Base-by-base conservation (phyloP, 164 flowering plant genomes). In the Tinospora cordifolia region DNA sequence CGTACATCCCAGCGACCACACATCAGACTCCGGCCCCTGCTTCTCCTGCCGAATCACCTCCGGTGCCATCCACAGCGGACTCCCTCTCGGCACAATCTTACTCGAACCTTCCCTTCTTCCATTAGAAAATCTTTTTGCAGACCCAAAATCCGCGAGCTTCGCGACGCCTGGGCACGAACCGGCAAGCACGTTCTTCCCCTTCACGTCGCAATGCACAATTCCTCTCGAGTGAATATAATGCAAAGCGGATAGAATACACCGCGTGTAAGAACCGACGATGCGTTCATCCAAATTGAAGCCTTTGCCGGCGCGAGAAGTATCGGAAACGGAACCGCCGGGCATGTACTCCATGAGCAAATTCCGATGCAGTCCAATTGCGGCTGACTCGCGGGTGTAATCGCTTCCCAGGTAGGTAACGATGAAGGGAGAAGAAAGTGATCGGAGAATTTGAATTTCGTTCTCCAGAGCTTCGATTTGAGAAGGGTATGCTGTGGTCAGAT, bases 21-120 rank as follows among this genome's bases (percentile, higher is more conserved):
- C 83, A 66, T 91, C 96, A 7, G 88, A 79, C 63, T 80, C 89
- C 66, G 84, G 81, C 14, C 88, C 86, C 75, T 86, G 96, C 12
- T 19, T 72, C 40, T 87, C 90, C 5, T 84, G 76, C 5, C 90
- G 74, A 2, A 84, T 63, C 3, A 86, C 90, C 79, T 90, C 97
- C 72, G 97, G 97, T 34, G 97, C 95, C 97, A 91, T 91, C 93
- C 93, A 90, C 22, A 87, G 77, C 2, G 95, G 95, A n/a, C 89
- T 90, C 21, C 97, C 97, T 8, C 86, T 80, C 3, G 86, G 80
- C 67, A 34, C 5, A 2, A 71, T 68, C 72, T 51, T n/a, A 17
- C 17, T 51, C 19, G 36, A 30, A 24, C 36, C 54, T 4, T 2
- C 19, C 2, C 34, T 24, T 0, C 15, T 25, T 15, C 47, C 67